These are phyloP conservation scores for Boletus rex-veris DNA, from an alignment of 768 basidiomycete genomes.

Conservation along the genomic window DNA sequence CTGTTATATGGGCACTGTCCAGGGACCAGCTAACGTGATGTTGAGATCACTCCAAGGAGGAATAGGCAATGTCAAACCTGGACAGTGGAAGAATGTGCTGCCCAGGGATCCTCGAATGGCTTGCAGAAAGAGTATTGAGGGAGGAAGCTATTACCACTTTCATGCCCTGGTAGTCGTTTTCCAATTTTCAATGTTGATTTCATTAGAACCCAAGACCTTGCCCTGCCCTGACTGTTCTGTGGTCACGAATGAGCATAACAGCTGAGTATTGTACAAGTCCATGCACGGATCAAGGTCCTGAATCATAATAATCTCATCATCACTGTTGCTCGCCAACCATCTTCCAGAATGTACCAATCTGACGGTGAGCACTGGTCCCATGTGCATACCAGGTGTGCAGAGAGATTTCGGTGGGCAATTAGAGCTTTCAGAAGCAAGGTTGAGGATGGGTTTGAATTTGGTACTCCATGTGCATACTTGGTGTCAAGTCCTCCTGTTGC, in stretches of 20 bases:
- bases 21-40: too few species aligned
- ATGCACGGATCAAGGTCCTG: constrained; percentile 96
- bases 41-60: too few species aligned
- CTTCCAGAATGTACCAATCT: constrained; percentile 88
- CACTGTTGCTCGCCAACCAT: constrained; percentile 96
- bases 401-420: constrained; percentile 80
- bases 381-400: constrained; percentile 90
- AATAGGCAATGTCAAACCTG: too few species aligned
- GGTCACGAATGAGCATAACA: constrained; percentile 2
- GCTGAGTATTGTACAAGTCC: not conserved
- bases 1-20: too few species aligned
- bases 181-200: constrained; percentile 95
- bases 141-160: too few species aligned
- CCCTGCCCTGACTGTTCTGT: constrained; percentile 60
- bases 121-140: too few species aligned
- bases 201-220: constrained; percentile 76
- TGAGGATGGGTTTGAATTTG: constrained; percentile 86
- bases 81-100: too few species aligned
- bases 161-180: constrained; percentile 34
- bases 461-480: constrained; percentile 96
- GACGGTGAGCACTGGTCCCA: constrained; percentile 83
- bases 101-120: too few species aligned
- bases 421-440: constrained; percentile 58
- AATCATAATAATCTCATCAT: constrained; percentile 93
- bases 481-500: constrained; percentile 97